Evolutionary conservation across 805 yeast genomes (phyloP).

Genomic region (Alloascoidea hylecoeti): DNA sequence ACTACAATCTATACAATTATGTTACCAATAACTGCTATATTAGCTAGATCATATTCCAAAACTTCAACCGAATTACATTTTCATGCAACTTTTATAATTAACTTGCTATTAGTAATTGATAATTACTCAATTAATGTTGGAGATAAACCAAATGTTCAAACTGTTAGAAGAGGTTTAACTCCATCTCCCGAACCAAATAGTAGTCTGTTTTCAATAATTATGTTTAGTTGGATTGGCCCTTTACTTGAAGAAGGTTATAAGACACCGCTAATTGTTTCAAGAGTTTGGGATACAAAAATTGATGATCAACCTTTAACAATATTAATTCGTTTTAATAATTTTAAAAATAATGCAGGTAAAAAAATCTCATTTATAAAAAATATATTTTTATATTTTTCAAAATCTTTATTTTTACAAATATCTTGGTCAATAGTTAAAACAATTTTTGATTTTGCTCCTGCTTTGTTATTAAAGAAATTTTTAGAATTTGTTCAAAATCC

Average conservation of each 20-base stretch:
- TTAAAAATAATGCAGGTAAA: conserved; percentile 16
- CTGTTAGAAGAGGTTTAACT: conserved; percentile 23
- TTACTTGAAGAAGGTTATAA: conserved; percentile 57
- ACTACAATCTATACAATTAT: background rate
- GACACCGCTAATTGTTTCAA: conserved; percentile 36
- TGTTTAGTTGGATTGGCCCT: conserved; percentile 67
- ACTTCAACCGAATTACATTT: background rate
- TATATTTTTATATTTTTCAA: conserved; percentile 48
- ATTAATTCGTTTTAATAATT: conserved; percentile 40
- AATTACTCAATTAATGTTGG: conserved; percentile 49
- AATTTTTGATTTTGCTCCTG: conserved; percentile 58
- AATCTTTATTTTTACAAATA: conserved; percentile 48
- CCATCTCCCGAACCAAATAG: conserved; percentile 73
- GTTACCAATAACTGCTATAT: background rate
- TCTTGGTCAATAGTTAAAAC: conserved; percentile 63
- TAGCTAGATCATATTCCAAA: background rate
- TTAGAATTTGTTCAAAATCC: conserved; percentile 80
- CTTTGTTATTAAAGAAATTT: conserved; percentile 61
- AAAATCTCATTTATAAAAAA: conserved; percentile 41
- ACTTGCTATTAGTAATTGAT: conserved; percentile 28
- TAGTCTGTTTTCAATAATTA: conserved; percentile 41
- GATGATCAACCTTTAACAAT: conserved; percentile 73
- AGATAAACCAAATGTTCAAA: conserved; percentile 43
- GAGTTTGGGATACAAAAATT: conserved; percentile 73
- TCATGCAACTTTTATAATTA: conserved; percentile 24